Percentiles rank a stretch among this genome's conserved stretches.
phyloP scores from a whole-genome alignment of 2,329 filamentous ascomycete species.

The Gnomoniopsis sp. region DNA sequence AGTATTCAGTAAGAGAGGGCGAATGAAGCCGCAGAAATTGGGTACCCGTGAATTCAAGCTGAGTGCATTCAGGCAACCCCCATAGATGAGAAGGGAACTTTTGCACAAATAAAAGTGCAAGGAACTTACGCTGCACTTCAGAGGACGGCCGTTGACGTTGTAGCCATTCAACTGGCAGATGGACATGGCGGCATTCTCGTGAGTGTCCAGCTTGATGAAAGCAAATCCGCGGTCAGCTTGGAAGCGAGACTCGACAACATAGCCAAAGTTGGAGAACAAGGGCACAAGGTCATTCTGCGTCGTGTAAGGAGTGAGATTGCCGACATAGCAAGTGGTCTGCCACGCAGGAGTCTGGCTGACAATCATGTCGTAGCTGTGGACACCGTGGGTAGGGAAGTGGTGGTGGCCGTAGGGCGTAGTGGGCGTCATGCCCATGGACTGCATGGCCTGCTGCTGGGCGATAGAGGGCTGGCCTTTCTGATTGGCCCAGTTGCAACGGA shows the following conservation, averaged over 20 bases:
- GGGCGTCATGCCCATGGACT: slow-evolving; percentile 95
- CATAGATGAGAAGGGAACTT: neutral
- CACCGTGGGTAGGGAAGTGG: slow-evolving; percentile 94
- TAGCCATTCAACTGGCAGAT: slow-evolving; percentile 98
- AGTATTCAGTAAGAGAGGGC: too few species aligned
- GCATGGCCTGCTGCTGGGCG: slow-evolving; percentile 95
- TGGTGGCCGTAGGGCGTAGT: slow-evolving; percentile 96
- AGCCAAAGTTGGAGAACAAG: slow-evolving; percentile 97
- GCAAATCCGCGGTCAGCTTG: slow-evolving; percentile 97
- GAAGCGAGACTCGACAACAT: slow-evolving; percentile 94
- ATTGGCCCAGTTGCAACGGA: slow-evolving; percentile 99
- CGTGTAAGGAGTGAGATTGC: slow-evolving; percentile 96
- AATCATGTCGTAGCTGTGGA: slow-evolving; percentile 97
- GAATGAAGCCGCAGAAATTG: too few species aligned
- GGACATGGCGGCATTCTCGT: slow-evolving; percentile 97
- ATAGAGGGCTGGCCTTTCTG: slow-evolving; percentile 99
- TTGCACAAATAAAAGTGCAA: neutral
- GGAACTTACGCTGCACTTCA: slow-evolving; percentile 94
- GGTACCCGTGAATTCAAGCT: too few species aligned
- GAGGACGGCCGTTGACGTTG: slow-evolving; percentile 91
- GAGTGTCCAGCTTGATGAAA: slow-evolving; percentile 98
- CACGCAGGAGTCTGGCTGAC: slow-evolving; percentile 91
- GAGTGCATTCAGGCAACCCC: too few species aligned
- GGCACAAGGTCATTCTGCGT: slow-evolving; percentile 96
- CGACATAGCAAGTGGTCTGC: slow-evolving; percentile 98